phyloP scores from a whole-genome alignment of 2,329 filamentous ascomycete species.

The Epichloe hybrida region DNA sequence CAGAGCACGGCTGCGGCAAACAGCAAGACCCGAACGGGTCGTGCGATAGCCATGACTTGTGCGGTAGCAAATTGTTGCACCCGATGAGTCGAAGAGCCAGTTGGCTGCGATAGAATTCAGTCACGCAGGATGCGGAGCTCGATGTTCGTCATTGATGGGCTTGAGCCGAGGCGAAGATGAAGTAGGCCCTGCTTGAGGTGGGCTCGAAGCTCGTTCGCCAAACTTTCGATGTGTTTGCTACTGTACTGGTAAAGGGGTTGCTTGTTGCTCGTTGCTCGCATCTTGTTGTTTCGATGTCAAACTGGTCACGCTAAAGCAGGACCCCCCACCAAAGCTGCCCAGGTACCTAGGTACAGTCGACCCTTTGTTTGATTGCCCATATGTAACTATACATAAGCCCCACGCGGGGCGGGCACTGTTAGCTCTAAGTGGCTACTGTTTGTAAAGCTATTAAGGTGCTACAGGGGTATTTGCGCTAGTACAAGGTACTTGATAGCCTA shows the following conservation, averaged over 20 bases:
- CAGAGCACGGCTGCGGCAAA: slow-evolving; percentile 59
- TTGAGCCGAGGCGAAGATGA: not conserved
- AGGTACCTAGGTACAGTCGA: too few relatives aligned
- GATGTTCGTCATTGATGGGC: not conserved
- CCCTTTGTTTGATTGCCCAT: too few relatives aligned
- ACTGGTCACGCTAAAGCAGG: not conserved
- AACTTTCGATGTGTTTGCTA: not conserved
- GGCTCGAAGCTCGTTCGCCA: too few relatives aligned
- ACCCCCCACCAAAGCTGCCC: not conserved
- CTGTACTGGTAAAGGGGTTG: too few relatives aligned
- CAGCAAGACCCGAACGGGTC: slow-evolving; percentile 68
- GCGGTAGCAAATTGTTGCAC: not conserved
- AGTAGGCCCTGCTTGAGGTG: not conserved
- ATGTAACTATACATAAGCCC: too few relatives aligned
- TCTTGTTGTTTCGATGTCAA: too few relatives aligned
- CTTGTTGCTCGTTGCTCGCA: not conserved
- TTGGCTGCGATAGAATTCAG: not conserved
- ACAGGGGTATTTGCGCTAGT: too few relatives aligned
- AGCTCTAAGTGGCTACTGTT: too few relatives aligned
- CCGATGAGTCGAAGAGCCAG: not conserved
- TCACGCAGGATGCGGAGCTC: not conserved
- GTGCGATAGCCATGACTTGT: slow-evolving; percentile 64
- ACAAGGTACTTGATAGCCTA: too few relatives aligned
- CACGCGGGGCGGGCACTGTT: too few relatives aligned
- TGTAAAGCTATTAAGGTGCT: too few relatives aligned